Conservation (phyloP, 2,329 filamentous ascomycete species). For the Monilinia vaccinii-corymbosi region DNA sequence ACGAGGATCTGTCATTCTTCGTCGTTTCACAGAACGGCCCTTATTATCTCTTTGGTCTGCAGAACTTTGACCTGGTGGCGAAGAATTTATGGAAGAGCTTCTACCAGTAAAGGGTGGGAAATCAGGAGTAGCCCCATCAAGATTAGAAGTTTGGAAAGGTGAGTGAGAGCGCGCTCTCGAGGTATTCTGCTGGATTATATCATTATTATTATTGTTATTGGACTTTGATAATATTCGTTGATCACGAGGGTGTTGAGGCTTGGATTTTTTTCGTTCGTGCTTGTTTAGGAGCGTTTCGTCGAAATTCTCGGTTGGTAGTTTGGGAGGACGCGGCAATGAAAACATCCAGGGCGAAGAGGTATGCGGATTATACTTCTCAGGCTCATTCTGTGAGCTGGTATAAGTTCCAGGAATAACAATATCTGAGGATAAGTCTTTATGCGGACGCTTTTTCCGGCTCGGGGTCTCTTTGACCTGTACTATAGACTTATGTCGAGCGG, state of each 20-base stretch:
- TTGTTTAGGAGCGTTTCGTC: not conserved
- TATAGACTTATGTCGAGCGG: not conserved
- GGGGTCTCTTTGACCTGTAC: slow-evolving; percentile 24
- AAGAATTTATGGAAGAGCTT: not conserved
- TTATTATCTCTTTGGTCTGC: not conserved
- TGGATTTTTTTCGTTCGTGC: not conserved
- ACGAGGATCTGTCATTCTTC: not conserved
- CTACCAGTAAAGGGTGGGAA: not conserved
- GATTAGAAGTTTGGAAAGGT: not conserved
- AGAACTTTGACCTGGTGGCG: not conserved
- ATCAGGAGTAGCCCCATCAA: not conserved
- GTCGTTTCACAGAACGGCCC: not conserved
- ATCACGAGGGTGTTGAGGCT: not conserved
- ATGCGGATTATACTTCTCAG: not conserved
- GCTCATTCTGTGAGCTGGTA: not conserved
- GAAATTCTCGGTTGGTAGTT: not conserved
- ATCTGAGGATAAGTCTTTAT: slow-evolving; percentile 13
- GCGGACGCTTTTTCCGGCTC: not conserved
- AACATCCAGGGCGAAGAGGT: not conserved
- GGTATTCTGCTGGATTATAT: not conserved
- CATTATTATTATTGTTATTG: not conserved
- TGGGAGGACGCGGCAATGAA: not conserved
- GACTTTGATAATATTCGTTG: not conserved
- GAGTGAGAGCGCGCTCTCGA: not conserved
- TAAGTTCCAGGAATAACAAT: slow-evolving; percentile 19